A percentile compares a stretch with the other conserved stretches of the same genome.
Conservation (phyloP, 2,329 filamentous ascomycete species). For the Sporothrix inflata region DNA sequence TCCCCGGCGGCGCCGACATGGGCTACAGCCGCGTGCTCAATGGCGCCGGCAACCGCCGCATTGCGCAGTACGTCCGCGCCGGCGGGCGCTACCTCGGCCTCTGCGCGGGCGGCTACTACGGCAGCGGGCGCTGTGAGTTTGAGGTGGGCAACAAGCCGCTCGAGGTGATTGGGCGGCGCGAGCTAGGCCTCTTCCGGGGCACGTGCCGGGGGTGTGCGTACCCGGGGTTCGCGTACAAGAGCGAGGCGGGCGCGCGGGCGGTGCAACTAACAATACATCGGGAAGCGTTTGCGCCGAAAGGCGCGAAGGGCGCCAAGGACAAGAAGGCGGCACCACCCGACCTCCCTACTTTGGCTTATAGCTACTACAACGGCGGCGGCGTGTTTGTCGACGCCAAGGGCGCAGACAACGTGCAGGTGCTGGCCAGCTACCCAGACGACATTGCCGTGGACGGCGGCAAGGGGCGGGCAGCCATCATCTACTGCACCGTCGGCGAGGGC, state of each 20-base stretch:
- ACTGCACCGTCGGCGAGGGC: slow-evolving; percentile 81
- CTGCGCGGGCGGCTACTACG: slow-evolving; percentile 95
- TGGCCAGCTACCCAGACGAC: slow-evolving; percentile 77
- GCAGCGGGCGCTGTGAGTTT: slow-evolving; percentile 79
- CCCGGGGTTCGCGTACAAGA: slow-evolving; percentile 85
- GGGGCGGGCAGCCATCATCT: slow-evolving; percentile 77
- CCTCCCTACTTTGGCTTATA: slow-evolving; percentile 65
- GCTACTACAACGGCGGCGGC: slow-evolving; percentile 94
- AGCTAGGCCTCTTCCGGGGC: slow-evolving; percentile 87
- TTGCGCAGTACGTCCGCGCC: slow-evolving; percentile 80
- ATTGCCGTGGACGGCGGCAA: slow-evolving; percentile 75
- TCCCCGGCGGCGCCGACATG: slow-evolving; percentile 92
- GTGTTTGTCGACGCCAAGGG: slow-evolving; percentile 81
- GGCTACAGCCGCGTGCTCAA: slow-evolving; percentile 88
- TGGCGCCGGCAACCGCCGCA: slow-evolving; percentile 82
- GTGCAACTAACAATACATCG: slow-evolving; percentile 68
- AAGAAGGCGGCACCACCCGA: slow-evolving; percentile 35
- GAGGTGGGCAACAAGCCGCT: slow-evolving; percentile 80
- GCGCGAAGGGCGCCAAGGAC: slow-evolving; percentile 27
- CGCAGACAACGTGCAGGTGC: slow-evolving; percentile 69
- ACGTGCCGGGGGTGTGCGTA: slow-evolving; percentile 86
- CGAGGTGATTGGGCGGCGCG: slow-evolving; percentile 82
- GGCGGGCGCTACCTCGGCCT: slow-evolving; percentile 89
- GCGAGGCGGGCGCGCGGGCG: slow-evolving; percentile 80
- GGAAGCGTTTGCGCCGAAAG: slow-evolving; percentile 52